Evolutionary conservation across 2,329 filamentous ascomycete species (phyloP).

Genomic region (Periconia sp.): DNA sequence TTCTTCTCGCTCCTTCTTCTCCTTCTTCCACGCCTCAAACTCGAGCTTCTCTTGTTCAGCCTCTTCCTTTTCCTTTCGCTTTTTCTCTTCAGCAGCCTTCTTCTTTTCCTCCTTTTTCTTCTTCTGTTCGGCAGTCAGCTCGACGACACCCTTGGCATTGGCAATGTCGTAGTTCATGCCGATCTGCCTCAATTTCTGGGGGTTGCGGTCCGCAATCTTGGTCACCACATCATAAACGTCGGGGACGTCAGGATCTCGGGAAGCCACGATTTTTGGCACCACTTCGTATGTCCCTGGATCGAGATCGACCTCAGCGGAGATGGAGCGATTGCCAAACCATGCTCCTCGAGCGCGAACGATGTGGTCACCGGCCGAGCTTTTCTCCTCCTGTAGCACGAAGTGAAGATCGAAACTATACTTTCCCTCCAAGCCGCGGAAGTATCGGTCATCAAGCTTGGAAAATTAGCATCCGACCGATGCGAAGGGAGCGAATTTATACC

Average conservation of each 20-base stretch:
- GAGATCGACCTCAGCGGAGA: slow-evolving; percentile 77
- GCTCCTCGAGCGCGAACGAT: slow-evolving; percentile 59
- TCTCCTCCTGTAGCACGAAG: slow-evolving; percentile 63
- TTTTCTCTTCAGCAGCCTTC: slow-evolving; percentile 37
- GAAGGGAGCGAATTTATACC: slow-evolving; percentile 53
- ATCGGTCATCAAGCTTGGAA: slow-evolving; percentile 61
- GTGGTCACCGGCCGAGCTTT: slow-evolving; percentile 55
- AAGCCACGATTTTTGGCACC: slow-evolving; percentile 73
- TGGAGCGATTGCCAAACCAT: slow-evolving; percentile 69
- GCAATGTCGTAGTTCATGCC: slow-evolving; percentile 73
- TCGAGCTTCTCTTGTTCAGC: slow-evolving; percentile 22
- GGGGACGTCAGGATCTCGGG: slow-evolving; percentile 53
- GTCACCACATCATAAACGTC: slow-evolving; percentile 69
- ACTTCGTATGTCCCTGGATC: slow-evolving; percentile 76
- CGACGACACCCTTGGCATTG: slow-evolving; percentile 65
- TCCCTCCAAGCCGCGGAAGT: slow-evolving; percentile 63
- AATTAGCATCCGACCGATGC: slow-evolving; percentile 50
- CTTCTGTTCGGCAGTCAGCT: slow-evolving; percentile 55
- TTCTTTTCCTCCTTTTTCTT: slow-evolving; percentile 45
- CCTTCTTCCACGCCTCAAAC: slow-evolving; percentile 31
- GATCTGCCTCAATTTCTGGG: slow-evolving; percentile 66
- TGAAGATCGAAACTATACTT: slow-evolving; percentile 64
- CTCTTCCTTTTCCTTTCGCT: slow-evolving; percentile 31
- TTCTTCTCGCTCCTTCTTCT: slow-evolving; percentile 12
- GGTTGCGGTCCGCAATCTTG: slow-evolving; percentile 36